These are phyloP conservation scores for Ceratorhiza oryzae-sativae DNA, from an alignment of 1,284 basidiomycete species.

Conservation along the genomic window DNA sequence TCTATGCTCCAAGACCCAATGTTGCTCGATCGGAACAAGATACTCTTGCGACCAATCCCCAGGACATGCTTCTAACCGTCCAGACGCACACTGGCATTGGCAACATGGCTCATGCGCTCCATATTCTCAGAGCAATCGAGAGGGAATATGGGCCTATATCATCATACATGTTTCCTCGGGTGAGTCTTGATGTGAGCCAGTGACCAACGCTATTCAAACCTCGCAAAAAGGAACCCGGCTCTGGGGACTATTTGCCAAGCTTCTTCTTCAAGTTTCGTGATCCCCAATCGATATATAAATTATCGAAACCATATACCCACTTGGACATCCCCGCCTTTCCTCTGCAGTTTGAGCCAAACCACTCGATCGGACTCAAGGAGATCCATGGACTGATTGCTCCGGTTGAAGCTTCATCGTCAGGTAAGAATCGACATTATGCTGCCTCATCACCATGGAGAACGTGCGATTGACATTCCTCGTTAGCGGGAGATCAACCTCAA, in stretches of 20 bases:
- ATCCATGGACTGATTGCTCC: conserved; percentile 2
- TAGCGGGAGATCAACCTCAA: background rate
- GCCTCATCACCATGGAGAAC: background rate
- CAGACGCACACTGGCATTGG: conserved; percentile 31
- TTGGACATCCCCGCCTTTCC: conserved; percentile 11
- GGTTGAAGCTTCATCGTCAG: background rate
- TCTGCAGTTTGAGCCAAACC: conserved; percentile 16
- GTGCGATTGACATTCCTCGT: background rate
- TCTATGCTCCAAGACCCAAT: background rate
- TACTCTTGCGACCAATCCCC: background rate
- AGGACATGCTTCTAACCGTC: conserved; percentile 1
- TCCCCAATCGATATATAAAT: background rate
- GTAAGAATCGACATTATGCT: background rate
- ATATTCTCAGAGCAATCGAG: conserved; percentile 30
- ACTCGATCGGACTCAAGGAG: conserved; percentile 12
- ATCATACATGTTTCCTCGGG: conserved; percentile 31
- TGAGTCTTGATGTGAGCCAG: background rate
- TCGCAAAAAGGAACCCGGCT: conserved; percentile 19
- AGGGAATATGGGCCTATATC: conserved; percentile 25
- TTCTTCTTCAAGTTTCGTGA: conserved; percentile 36
- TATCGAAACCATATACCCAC: conserved; percentile 23
- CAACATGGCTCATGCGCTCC: conserved; percentile 21
- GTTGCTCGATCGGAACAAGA: background rate
- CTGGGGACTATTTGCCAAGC: conserved; percentile 22
- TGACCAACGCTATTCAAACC: background rate